Evolutionary conservation across 192 early-diverging fungal species (phyloP), one percentile per base, ranked within the genome.

Genomic region (Cladochytrium replicatum): DNA sequence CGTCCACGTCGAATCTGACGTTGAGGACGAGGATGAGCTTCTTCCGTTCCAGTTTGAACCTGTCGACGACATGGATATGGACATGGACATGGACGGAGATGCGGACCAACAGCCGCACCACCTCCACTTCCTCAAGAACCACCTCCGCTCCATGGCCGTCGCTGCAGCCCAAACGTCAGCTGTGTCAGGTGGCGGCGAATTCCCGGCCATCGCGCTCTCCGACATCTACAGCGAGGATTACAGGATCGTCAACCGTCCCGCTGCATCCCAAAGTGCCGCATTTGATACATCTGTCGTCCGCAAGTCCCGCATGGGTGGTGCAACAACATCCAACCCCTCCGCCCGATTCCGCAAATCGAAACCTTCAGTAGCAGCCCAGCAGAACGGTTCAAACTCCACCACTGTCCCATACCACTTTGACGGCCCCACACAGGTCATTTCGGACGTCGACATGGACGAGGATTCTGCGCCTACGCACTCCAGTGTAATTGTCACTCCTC

Each of bases 1-100:
- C 52, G 88, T 90, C 22, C 80, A 80, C 27, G 76, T 91, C 34
- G 91, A 91, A 61, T 80, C 86, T 6, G 93, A 96, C 48, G 84
- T 86, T 32, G 78, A 68, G 9, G 67, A 79, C 43, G 76, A 78
- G 21, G 67, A 64, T 26, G 41, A 77, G 30, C n/a, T n/a, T n/a
- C 39, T 66, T 23, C 64, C 64, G 8, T 70, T 70, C 29, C 66
- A 15, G 24, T 60, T 28, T 34, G 51, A 13, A 8, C 9, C 62
- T 25, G 44, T 72, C 44, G n/a, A n/a, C n/a, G n/a, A n/a, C n/a
- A n/a, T n/a, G n/a, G n/a, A n/a, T n/a, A n/a, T n/a, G n/a, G n/a
- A n/a, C n/a, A n/a, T n/a, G n/a, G n/a, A n/a, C n/a, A n/a, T n/a
- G n/a, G n/a, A n/a, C n/a, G n/a, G n/a, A n/a, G n/a, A n/a, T n/a